These are phyloP conservation scores for Stachybotrys chlorohalonatus DNA, from an alignment of 2,329 filamentous ascomycete genomes.

Conservation along the genomic window DNA sequence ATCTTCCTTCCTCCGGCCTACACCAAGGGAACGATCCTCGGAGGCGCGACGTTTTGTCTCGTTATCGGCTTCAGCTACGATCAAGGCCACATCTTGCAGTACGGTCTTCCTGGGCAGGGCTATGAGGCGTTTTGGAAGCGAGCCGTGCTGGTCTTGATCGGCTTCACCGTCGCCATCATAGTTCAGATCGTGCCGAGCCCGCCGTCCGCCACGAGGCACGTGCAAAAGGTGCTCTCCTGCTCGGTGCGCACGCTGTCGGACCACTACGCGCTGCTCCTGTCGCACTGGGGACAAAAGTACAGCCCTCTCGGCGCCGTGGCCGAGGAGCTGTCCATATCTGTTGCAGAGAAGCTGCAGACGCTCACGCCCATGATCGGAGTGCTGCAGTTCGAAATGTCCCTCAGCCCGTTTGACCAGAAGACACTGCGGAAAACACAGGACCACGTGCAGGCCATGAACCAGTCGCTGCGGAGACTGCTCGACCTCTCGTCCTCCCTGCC, in stretches of 20 bases:
- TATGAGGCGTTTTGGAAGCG: constrained; percentile 41
- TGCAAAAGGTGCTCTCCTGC: constrained; percentile 34
- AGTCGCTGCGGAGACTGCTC: constrained; percentile 20
- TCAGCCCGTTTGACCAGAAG: constrained; percentile 19
- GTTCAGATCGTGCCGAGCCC: constrained; percentile 38
- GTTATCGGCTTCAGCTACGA: constrained; percentile 39
- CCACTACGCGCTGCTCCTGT: constrained; percentile 39
- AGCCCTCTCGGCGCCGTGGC: constrained; percentile 19
- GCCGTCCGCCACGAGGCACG: constrained; percentile 33
- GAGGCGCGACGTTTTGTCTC: constrained; percentile 28
- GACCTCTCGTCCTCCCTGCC: constrained; percentile 26
- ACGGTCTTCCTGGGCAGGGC: constrained; percentile 36
- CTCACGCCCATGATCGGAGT: constrained; percentile 15
- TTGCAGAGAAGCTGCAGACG: constrained; percentile 16
- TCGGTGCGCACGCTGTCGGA: constrained; percentile 31
- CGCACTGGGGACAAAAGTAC: constrained; percentile 27
- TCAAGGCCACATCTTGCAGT: constrained; percentile 28
- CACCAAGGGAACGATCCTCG: constrained; percentile 20
- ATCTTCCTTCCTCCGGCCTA: constrained; percentile 20
- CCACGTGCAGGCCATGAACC: constrained; percentile 22
- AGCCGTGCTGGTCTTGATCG: constrained; percentile 32
- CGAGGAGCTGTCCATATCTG: constrained; percentile 17
- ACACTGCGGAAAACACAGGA: constrained; percentile 18
- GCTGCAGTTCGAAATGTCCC: constrained; percentile 19
- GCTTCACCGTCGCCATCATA: constrained; percentile 30